phyloP scores from a whole-genome alignment of 768 basidiomycete genomes.

The Daedaleopsis sinensis region DNA sequence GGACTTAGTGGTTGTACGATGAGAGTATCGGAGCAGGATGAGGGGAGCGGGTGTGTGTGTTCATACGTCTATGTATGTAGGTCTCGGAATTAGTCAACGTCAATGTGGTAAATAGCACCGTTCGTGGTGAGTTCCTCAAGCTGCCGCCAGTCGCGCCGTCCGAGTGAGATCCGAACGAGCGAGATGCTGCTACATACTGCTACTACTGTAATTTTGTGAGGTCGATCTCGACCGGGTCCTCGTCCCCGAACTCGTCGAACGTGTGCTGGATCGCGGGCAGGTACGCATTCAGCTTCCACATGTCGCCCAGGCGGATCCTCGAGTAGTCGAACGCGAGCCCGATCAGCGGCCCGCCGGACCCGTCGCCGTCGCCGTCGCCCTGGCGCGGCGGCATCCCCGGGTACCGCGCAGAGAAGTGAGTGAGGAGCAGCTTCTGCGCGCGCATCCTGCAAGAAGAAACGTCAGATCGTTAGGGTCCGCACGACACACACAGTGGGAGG shows the following conservation, averaged over 20 bases:
- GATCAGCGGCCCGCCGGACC: slow-evolving; percentile 36
- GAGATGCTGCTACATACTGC: too few relatives aligned
- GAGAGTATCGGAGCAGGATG: neutral
- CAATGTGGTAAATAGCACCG: neutral
- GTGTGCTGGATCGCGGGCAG: slow-evolving; percentile 68
- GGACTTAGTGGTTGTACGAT: neutral
- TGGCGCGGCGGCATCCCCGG: slow-evolving; percentile 69
- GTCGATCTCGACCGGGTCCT: slow-evolving; percentile 33
- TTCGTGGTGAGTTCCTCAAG: too few relatives aligned
- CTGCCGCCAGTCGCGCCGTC: too few relatives aligned
- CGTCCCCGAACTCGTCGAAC: slow-evolving; percentile 56
- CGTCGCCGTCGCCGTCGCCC: neutral
- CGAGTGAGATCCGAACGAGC: too few relatives aligned
- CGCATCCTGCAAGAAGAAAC: slow-evolving; percentile 62
- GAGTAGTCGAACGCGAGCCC: slow-evolving; percentile 85
- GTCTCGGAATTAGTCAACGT: neutral
- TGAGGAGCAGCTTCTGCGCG: slow-evolving; percentile 84
- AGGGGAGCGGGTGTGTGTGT: too few relatives aligned
- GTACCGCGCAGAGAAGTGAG: slow-evolving; percentile 94
- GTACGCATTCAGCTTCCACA: slow-evolving; percentile 88
- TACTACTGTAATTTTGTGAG: slow-evolving; percentile 17
- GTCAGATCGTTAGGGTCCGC: neutral
- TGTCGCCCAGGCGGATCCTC: slow-evolving; percentile 68
- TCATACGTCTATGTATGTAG: neutral
- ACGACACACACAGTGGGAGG: neutral